Evolutionary conservation across 2,329 filamentous ascomycete species (phyloP), one percentile per base, ranked within the genome.

Genomic region (Arthrinium phaeospermum): DNA sequence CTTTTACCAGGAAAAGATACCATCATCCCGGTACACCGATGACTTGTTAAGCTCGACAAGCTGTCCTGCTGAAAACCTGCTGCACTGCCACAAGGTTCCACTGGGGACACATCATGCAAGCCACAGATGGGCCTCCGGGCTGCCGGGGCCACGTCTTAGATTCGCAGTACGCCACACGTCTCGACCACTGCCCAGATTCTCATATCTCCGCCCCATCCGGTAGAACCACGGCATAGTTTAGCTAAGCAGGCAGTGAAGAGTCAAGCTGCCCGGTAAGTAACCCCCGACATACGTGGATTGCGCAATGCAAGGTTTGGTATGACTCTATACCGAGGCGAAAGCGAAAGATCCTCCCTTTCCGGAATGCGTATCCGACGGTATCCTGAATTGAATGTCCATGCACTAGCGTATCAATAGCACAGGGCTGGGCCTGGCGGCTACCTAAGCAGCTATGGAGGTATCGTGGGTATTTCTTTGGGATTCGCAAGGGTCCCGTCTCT

Each of bases 281-380:
- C 24, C 49, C 47, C 47, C 47, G n/a, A n/a, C 47, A 49, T 51
- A 51, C 49, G 49, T 51, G 49, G 8, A 51, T 12, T 51, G n/a
- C n/a, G 49, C 49, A 27, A 51, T 27, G 49, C 49, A 51, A 34
- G 34, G 57, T 41, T 64, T 37, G 57, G 57, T 41, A 41, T 64
- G 57, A 64, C 57, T 64, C 57, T 64, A 64, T 41, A 64, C 57
- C 57, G 57, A 41, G 57, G 53, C 53, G 37, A 37, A n/a, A 64
- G n/a, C 6, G 37, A 64, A 10, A 14, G 53, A 8, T n/a, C 8
- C 57, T 61, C 53, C n/a, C 30, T 22, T 61, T 61, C 53, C 53
- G 53, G 53, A 37, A 61, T 37, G 53, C 30, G 12, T 34, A 61
- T 61, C 53, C 53, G 53, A 61, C 22, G 16, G 53, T 37, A n/a